phyloP scores from a whole-genome alignment of 768 basidiomycete genomes.

The Termitomyces heimii region DNA sequence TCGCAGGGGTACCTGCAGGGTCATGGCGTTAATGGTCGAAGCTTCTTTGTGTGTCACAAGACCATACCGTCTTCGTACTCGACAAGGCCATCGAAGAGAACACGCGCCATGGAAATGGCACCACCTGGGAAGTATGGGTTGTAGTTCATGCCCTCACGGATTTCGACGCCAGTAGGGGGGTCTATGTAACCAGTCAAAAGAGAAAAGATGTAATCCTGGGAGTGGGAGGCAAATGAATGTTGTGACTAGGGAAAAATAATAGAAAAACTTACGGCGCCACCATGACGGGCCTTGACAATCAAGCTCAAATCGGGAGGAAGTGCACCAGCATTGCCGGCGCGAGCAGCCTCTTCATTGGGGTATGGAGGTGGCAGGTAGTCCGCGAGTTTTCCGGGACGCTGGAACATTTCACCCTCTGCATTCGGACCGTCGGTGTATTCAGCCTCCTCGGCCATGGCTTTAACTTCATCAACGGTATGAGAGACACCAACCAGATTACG shows the following conservation, averaged over 20 bases:
- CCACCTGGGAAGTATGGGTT: slow-evolving; percentile 99
- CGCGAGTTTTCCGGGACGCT: slow-evolving; percentile 95
- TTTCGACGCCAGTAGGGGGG: slow-evolving; percentile 90
- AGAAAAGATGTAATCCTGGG: slow-evolving; percentile 93
- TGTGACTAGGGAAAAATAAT: neutral
- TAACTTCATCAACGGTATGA: slow-evolving; percentile 87
- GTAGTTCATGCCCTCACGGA: slow-evolving; percentile 98
- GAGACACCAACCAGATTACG: slow-evolving; percentile 98
- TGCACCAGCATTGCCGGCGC: slow-evolving; percentile 90
- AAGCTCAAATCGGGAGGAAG: slow-evolving; percentile 95
- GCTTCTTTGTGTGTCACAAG: neutral
- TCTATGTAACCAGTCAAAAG: slow-evolving; percentile 97
- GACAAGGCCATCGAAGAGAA: slow-evolving; percentile 92
- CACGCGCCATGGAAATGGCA: slow-evolving; percentile 97
- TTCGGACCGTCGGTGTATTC: slow-evolving; percentile 97
- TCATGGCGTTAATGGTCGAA: neutral
- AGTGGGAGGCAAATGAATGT: slow-evolving; percentile 21
- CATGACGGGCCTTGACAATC: slow-evolving; percentile 97
- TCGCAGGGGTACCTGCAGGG: slow-evolving; percentile 81
- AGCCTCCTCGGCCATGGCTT: slow-evolving; percentile 90
- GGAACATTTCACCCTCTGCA: slow-evolving; percentile 96
- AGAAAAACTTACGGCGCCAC: slow-evolving; percentile 70
- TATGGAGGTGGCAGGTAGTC: slow-evolving; percentile 96
- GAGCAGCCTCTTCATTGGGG: slow-evolving; percentile 96
- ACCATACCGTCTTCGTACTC: slow-evolving; percentile 89